Conservation (phyloP, 1,139 yeast species). For the Pichia sp. region DNA sequence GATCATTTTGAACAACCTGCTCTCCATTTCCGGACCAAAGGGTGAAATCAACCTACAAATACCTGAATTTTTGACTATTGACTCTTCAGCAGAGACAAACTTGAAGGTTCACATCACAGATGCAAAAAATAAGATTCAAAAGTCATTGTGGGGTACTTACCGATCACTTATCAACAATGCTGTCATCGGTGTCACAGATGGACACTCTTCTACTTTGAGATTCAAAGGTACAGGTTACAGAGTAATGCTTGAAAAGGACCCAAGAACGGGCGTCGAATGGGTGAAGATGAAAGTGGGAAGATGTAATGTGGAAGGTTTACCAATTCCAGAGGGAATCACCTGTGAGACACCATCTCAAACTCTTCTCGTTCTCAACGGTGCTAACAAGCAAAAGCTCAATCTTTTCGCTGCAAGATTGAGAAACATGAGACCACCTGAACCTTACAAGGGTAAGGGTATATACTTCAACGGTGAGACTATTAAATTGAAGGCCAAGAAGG, state of each 20-base stretch:
- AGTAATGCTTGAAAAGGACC: slow-evolving; percentile 51
- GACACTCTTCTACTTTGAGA: slow-evolving; percentile 79
- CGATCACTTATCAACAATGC: slow-evolving; percentile 74
- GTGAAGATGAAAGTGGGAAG: slow-evolving; percentile 81
- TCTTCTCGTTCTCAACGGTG: slow-evolving; percentile 77
- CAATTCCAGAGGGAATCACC: slow-evolving; percentile 67
- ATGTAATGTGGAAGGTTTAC: slow-evolving; percentile 59
- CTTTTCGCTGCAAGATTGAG: slow-evolving; percentile 86
- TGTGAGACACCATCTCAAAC: slow-evolving; percentile 86
- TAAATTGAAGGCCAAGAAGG: slow-evolving; percentile 84
- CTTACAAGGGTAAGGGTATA: slow-evolving; percentile 97
- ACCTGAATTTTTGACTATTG: slow-evolving; percentile 58
- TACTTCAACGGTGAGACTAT: slow-evolving; percentile 89
- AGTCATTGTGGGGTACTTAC: slow-evolving; percentile 93
- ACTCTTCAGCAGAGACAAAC: slow-evolving; percentile 25
- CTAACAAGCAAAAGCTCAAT: slow-evolving; percentile 80
- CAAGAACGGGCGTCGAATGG: slow-evolving; percentile 46
- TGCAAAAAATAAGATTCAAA: slow-evolving; percentile 57
- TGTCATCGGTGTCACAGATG: slow-evolving; percentile 84
- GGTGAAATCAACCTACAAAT: slow-evolving; percentile 60
- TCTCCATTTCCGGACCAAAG: slow-evolving; percentile 74
- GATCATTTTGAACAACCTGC: slow-evolving; percentile 50
- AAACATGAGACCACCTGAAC: slow-evolving; percentile 90
- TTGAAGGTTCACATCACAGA: slow-evolving; percentile 49
- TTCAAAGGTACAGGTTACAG: slow-evolving; percentile 98